Evolutionary conservation across 1,139 yeast species (phyloP).

Genomic region (Debaryomyces sp.): DNA sequence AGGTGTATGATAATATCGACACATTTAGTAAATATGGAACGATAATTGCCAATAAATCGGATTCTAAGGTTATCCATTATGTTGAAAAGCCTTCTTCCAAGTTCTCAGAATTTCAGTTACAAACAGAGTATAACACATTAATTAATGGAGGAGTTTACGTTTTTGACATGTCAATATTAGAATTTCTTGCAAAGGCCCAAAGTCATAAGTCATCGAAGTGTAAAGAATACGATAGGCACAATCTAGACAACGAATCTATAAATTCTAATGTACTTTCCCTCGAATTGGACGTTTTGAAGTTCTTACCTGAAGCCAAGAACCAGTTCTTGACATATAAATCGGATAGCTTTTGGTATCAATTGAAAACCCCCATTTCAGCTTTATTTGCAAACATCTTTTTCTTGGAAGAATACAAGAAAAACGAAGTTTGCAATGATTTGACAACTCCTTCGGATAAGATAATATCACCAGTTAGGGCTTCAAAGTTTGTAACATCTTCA

Average conservation of each 20-base stretch:
- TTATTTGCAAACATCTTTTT: slow-evolving; percentile 62
- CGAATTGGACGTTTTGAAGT: slow-evolving; percentile 60
- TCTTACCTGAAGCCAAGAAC: slow-evolving; percentile 42
- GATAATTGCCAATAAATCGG: slow-evolving; percentile 47
- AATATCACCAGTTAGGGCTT: slow-evolving; percentile 50
- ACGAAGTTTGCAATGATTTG: slow-evolving; percentile 14
- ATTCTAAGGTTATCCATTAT: slow-evolving; percentile 54
- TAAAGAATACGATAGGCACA: slow-evolving; percentile 8
- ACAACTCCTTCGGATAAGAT: slow-evolving; percentile 42
- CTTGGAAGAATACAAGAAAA: slow-evolving; percentile 33
- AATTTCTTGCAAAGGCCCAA: slow-evolving; percentile 52
- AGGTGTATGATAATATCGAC: slow-evolving; percentile 13
- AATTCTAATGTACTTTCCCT: slow-evolving; percentile 48
- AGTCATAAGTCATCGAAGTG: slow-evolving; percentile 24
- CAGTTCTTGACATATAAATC: slow-evolving; percentile 55
- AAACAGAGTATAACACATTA: slow-evolving; percentile 25
- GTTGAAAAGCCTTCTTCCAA: slow-evolving; percentile 67
- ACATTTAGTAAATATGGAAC: slow-evolving; percentile 51
- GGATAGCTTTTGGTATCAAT: slow-evolving; percentile 64
- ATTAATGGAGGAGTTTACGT: slow-evolving; percentile 68
- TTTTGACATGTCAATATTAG: slow-evolving; percentile 52
- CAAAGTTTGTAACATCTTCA: slow-evolving; percentile 28
- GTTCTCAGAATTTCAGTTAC: slow-evolving; percentile 18
- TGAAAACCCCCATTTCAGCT: slow-evolving; percentile 68
- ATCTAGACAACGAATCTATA: slow-evolving; percentile 12